phyloP scores from a whole-genome alignment of 805 yeast species.

The Ogataea nitratoaversa region DNA sequence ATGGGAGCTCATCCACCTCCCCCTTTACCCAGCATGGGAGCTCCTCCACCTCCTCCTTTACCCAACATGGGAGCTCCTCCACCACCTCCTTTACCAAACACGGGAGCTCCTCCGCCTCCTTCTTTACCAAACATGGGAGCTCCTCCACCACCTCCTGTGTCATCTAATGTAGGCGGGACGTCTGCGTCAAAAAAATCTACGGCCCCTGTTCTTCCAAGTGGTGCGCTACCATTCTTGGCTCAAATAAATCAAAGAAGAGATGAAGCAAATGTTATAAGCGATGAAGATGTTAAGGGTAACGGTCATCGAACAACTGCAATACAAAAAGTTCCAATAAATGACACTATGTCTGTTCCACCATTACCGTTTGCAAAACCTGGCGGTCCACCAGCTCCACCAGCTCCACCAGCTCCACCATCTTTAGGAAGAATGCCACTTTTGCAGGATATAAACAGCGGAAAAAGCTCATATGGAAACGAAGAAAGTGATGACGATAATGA shows the following conservation, averaged over 20 bases:
- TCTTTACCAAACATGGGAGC: slow-evolving; percentile 8
- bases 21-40: slow-evolving; percentile 4
- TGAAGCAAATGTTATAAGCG: slow-evolving; percentile 47
- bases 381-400: slow-evolving; percentile 22
- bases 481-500: slow-evolving; percentile 20
- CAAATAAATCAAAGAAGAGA: slow-evolving; percentile 54
- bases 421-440: slow-evolving; percentile 17
- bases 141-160: slow-evolving; percentile 20
- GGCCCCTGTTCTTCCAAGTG: slow-evolving; percentile 22
- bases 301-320: slow-evolving; percentile 9
- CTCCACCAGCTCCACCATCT: slow-evolving; percentile 20
- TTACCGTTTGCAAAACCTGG: slow-evolving; percentile 1
- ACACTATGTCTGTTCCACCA: slow-evolving; percentile 12
- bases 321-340: slow-evolving; percentile 23
- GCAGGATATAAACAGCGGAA: slow-evolving; percentile 44
- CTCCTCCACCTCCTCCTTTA: slow-evolving; percentile 14
- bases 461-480: slow-evolving; percentile 44
- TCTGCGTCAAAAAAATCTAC: slow-evolving; percentile 29
- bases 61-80: slow-evolving; percentile 15
- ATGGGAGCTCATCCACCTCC: slow-evolving; percentile 11
- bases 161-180: slow-evolving; percentile 12
- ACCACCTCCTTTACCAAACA: slow-evolving; percentile 12
- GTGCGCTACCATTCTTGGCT: slow-evolving; percentile 53
- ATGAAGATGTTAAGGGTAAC: slow-evolving; percentile 16
- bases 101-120: slow-evolving; percentile 14